Evolutionary conservation across 2,329 filamentous ascomycete species (phyloP).

Genomic region (Emergomyces orientalis): DNA sequence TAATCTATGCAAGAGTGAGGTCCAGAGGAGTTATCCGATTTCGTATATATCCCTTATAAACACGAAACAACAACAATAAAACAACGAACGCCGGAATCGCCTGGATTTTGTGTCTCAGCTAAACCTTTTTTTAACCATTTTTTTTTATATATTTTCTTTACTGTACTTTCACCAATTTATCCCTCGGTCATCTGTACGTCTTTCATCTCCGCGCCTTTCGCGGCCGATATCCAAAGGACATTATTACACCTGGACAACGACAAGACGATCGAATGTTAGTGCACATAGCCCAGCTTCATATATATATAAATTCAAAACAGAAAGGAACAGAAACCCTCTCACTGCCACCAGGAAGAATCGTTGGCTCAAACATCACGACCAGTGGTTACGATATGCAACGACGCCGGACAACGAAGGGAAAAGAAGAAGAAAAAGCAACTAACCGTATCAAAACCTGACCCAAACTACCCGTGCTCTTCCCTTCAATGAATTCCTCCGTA

Average conservation of each 20-base stretch:
- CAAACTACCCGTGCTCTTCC: conserved; percentile 72
- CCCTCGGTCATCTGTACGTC: conserved; percentile 28
- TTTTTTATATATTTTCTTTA: background rate
- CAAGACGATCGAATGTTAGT: conserved; percentile 8
- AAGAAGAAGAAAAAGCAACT: conserved; percentile 17
- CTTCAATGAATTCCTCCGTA: conserved; percentile 85
- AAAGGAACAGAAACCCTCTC: background rate
- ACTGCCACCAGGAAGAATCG: background rate
- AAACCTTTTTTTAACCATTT: background rate
- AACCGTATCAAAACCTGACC: conserved; percentile 90
- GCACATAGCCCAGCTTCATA: background rate
- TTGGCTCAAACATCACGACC: background rate
- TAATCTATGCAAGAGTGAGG: background rate
- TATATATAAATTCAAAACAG: background rate
- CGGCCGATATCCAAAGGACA: conserved; percentile 76
- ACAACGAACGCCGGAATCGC: background rate
- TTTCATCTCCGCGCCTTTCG: conserved; percentile 43
- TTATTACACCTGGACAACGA: conserved; percentile 67
- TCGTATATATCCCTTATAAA: background rate
- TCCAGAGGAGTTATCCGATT: background rate
- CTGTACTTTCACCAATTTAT: background rate
- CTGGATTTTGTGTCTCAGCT: background rate
- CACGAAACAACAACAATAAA: background rate
- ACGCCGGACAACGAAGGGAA: background rate
- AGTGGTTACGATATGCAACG: background rate